A percentile compares a stretch with the other conserved stretches of the same genome.
Conservation (phyloP, 495 filamentous ascomycete species). For the Opeltia flavorubescens region DNA sequence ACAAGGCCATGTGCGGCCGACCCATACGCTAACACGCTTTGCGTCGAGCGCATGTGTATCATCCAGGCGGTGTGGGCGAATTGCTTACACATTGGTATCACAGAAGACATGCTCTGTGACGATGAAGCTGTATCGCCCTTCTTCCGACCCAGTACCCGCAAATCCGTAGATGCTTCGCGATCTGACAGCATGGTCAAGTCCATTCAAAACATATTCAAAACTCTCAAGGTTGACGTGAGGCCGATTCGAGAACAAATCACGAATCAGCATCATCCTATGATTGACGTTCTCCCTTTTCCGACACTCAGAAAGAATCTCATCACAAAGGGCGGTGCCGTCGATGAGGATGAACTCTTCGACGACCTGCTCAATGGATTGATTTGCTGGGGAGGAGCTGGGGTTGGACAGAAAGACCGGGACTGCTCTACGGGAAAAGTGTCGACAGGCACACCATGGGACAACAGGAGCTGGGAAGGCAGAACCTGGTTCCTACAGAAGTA, state of each 20-base stretch:
- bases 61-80: slow-evolving; percentile 10
- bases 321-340: slow-evolving; percentile 7
- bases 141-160: slow-evolving; percentile 6
- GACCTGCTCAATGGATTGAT: slow-evolving; percentile 17
- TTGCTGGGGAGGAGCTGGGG: slow-evolving; percentile 18
- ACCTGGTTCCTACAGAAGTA: slow-evolving; percentile 22
- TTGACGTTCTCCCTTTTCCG: slow-evolving; percentile 19
- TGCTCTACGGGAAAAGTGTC: slow-evolving; percentile 14
- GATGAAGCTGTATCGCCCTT: slow-evolving; percentile 17
- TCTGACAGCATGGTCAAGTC: slow-evolving; percentile 8
- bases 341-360: slow-evolving; percentile 18
- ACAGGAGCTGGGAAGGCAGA: slow-evolving; percentile 19
- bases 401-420: slow-evolving; percentile 15
- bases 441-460: slow-evolving; percentile 20
- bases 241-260: slow-evolving; percentile 19
- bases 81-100: slow-evolving; percentile 15
- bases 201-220: slow-evolving; percentile 13
- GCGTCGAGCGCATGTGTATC: slow-evolving; percentile 16
- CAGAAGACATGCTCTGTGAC: slow-evolving; percentile 14
- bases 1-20: slow-evolving; percentile 7
- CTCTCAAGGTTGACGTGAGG: slow-evolving; percentile 18
- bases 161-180: slow-evolving; percentile 1
- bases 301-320: slow-evolving; percentile 19
- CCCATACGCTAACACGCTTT: slow-evolving; percentile 17
- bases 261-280: slow-evolving; percentile 17